These are phyloP conservation scores for Hypericum perforatum DNA, from an alignment of 345 rosid species.

Conservation along the genomic window DNA sequence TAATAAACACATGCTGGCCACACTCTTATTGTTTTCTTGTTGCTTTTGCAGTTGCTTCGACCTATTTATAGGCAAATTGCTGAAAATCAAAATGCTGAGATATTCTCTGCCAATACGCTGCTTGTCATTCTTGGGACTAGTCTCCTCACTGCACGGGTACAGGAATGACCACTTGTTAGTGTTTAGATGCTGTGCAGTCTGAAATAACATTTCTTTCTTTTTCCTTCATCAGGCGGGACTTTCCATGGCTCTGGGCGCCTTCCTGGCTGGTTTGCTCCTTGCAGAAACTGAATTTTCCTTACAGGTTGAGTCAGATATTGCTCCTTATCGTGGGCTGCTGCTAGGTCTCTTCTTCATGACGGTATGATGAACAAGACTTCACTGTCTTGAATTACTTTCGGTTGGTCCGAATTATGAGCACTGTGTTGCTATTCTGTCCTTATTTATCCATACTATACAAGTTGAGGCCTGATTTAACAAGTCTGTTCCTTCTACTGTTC, in stretches of 20 bases:
- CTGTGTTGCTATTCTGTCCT: not conserved
- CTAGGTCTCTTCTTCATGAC: constrained; percentile 99
- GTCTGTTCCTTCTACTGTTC: not conserved
- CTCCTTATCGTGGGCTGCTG: constrained; percentile 96
- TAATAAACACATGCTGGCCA: constrained; percentile 1
- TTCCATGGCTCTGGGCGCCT: constrained; percentile 98
- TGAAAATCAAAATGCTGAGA: constrained; percentile 94
- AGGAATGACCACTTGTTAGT: constrained; percentile 19
- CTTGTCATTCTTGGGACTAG: constrained; percentile 95
- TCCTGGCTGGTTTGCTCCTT: constrained; percentile 96
- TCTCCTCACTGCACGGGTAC: constrained; percentile 97
- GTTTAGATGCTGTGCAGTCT: not conserved
- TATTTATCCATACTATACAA: not conserved
- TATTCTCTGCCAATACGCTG: constrained; percentile 95
- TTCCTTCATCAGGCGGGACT: constrained; percentile 77
- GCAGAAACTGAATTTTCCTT: constrained; percentile 99
- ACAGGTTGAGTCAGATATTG: constrained; percentile 99
- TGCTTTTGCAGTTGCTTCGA: constrained; percentile 72
- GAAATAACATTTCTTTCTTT: constrained; percentile 9
- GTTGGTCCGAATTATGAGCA: not conserved
- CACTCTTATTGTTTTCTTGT: constrained; percentile 9
- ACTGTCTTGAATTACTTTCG: constrained; percentile 2
- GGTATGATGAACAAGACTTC: constrained; percentile 28
- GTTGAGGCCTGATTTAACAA: not conserved
- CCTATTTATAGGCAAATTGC: constrained; percentile 97